Conservation (phyloP, 768 basidiomycete genomes). For the Phanerochaete carnosa region DNA sequence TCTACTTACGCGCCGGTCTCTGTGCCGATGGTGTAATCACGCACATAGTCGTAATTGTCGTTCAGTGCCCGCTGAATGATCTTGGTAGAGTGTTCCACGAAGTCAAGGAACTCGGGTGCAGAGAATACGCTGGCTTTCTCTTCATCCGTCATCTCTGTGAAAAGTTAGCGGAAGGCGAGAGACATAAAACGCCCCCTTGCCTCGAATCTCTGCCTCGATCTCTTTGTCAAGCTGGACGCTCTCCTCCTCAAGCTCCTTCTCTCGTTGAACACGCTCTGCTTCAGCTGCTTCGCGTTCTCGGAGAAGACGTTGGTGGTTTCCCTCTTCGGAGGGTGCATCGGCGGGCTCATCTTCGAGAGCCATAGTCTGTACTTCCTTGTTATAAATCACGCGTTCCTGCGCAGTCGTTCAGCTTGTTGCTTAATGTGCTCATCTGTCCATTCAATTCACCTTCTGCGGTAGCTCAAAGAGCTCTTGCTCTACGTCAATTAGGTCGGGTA, state of each 20-base stretch:
- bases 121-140: slow-evolving; percentile 77
- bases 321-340: slow-evolving; percentile 55
- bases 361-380: slow-evolving; percentile 82
- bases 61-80: slow-evolving; percentile 93
- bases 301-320: slow-evolving; percentile 67
- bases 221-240: slow-evolving; percentile 80
- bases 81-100: slow-evolving; percentile 92
- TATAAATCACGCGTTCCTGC: slow-evolving; percentile 78
- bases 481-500: slow-evolving; percentile 82
- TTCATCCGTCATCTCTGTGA: slow-evolving; percentile 79
- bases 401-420: background rate
- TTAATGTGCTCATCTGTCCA: background rate
- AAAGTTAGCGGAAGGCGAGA: background rate
- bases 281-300: slow-evolving; percentile 65
- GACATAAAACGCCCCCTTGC: slow-evolving; percentile 31
- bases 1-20: slow-evolving; percentile 75
- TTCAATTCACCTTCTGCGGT: slow-evolving; percentile 67
- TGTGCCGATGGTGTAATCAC: slow-evolving; percentile 90
- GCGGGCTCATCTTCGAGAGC: slow-evolving; percentile 54
- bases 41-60: slow-evolving; percentile 94
- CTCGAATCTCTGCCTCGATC: slow-evolving; percentile 84
- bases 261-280: slow-evolving; percentile 62
- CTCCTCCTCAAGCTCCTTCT: slow-evolving; percentile 80
- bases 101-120: slow-evolving; percentile 91
- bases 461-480: slow-evolving; percentile 90